Conservation (phyloP, 2,329 filamentous ascomycete genomes). For the Fusarium brachygibbosum region DNA sequence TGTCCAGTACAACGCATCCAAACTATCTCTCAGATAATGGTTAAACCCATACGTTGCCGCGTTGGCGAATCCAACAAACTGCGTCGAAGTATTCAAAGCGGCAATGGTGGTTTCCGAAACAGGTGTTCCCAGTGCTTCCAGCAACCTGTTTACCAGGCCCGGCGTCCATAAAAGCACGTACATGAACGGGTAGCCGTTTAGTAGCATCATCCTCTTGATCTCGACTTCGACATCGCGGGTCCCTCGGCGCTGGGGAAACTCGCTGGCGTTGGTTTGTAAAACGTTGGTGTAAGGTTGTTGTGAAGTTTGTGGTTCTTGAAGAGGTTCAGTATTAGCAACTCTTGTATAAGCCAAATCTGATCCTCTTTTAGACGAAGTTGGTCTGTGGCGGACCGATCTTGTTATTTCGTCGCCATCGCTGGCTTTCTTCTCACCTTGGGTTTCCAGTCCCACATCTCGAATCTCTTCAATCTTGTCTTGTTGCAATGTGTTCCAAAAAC, state of each 20-base stretch:
- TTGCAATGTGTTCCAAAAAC: neutral
- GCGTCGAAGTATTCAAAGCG: slow-evolving; percentile 40
- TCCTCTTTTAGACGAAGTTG: slow-evolving; percentile 3
- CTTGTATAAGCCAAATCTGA: slow-evolving; percentile 5
- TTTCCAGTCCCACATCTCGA: slow-evolving; percentile 11
- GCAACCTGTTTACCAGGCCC: slow-evolving; percentile 41
- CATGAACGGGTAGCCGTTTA: slow-evolving; percentile 46
- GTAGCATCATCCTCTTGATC: slow-evolving; percentile 46
- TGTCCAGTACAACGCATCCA: slow-evolving; percentile 33
- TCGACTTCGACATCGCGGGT: slow-evolving; percentile 37
- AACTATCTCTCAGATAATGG: slow-evolving; percentile 42
- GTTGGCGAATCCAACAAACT: slow-evolving; percentile 44
- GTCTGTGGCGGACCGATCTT: neutral
- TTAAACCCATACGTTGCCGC: slow-evolving; percentile 46
- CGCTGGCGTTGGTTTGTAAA: slow-evolving; percentile 41
- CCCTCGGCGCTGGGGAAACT: slow-evolving; percentile 42
- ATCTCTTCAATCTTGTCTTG: slow-evolving; percentile 18
- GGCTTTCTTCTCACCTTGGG: slow-evolving; percentile 11
- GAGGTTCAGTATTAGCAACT: slow-evolving; percentile 28
- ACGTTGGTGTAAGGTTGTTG: slow-evolving; percentile 1
- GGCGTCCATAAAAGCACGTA: slow-evolving; percentile 45
- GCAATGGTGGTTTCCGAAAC: slow-evolving; percentile 26
- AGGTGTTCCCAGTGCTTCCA: slow-evolving; percentile 36
- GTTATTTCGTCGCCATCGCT: neutral
- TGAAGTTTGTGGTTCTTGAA: slow-evolving; percentile 6